A percentile compares a stretch with the other conserved stretches of the same genome.
Conservation (phyloP, 768 basidiomycete species). For the Naganishia friedmannii region DNA sequence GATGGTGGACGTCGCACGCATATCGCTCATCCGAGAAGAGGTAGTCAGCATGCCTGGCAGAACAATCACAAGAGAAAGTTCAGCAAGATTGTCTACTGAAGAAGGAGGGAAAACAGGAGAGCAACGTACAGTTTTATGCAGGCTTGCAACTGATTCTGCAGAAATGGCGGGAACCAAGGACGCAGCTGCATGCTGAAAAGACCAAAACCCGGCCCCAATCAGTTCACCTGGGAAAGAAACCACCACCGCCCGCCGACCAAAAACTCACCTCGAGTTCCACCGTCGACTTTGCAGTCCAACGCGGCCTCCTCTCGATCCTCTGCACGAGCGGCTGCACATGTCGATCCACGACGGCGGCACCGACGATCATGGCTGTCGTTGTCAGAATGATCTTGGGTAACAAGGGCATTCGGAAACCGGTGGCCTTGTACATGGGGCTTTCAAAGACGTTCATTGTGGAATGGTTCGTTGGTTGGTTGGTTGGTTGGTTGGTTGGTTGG, state of each 20-base stretch:
- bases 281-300: constrained; percentile 13
- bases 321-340: neutral
- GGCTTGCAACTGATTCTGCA: neutral
- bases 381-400: constrained; percentile 18
- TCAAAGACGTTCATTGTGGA: constrained; percentile 23
- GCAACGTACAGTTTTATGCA: constrained; percentile 3
- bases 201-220: too few relatives aligned
- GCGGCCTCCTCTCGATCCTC: neutral
- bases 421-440: constrained; percentile 26
- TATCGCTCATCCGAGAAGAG: constrained; percentile 14
- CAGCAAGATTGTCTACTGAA: neutral
- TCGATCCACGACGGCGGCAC: constrained; percentile 11
- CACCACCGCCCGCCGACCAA: too few relatives aligned
- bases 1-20: too few relatives aligned
- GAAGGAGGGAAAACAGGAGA: neutral
- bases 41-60: constrained; percentile 9
- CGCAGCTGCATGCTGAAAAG: neutral
- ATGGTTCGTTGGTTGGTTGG: neutral
- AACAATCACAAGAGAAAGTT: neutral
- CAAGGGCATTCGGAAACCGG: constrained; percentile 17
- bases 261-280: constrained; percentile 2
- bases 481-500: neutral
- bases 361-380: constrained; percentile 16
- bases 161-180: neutral
- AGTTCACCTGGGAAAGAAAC: neutral